Evolutionary conservation across 768 basidiomycete species (phyloP), one percentile per base, ranked within the genome.

Genomic region (Hygrocybe punicea): DNA sequence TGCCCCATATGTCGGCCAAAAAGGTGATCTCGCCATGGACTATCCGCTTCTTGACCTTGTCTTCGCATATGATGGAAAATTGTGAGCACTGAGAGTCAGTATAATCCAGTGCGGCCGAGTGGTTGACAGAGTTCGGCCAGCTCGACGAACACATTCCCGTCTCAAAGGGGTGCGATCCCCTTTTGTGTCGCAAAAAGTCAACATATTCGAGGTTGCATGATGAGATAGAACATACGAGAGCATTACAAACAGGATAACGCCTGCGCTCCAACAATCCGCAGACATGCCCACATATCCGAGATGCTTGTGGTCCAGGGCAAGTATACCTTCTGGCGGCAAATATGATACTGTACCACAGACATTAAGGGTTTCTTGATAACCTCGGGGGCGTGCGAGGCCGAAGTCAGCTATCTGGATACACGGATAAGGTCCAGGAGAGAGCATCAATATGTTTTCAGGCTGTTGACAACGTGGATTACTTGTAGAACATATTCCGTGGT

Each of bases 191-290:
- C 34, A 14, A 29, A 56, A 25, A 45, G 21, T 42, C 40, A 51
- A n/a, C 25, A 37, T 40, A 40, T 29, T 17, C 34, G 46, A n/a
- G 49, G 6, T 45, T 34, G 23, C 9, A 42, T 24, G 14, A 19
- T 58, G 17, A 25, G 4, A 51, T 42, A 52, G 40, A 39, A 79
- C 89, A 58, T 73, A 93, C 91, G 82, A 81, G 49, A 93, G 75
- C 89, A 93, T 93, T 55, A 91, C 84, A 60, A 86, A 92, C 51
- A 93, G 71, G 52, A 89, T 84, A 5, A 92, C 81, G 5, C 91
- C 91, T 11, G 87, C 82, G 62, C 91, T 91, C 91, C 91, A 93
- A 64, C 91, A 93, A 69, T 93, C 91, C 2, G 90, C 81, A n/a
- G 90, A 88, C 86, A 92, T 87, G 17, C 81, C 81, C 25, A 78